A percentile compares a stretch with the other conserved stretches of the same genome.
Evolutionary conservation across 139 green algal species (phyloP).

Genomic region (Chlamydomonas sphaeroides): DNA sequence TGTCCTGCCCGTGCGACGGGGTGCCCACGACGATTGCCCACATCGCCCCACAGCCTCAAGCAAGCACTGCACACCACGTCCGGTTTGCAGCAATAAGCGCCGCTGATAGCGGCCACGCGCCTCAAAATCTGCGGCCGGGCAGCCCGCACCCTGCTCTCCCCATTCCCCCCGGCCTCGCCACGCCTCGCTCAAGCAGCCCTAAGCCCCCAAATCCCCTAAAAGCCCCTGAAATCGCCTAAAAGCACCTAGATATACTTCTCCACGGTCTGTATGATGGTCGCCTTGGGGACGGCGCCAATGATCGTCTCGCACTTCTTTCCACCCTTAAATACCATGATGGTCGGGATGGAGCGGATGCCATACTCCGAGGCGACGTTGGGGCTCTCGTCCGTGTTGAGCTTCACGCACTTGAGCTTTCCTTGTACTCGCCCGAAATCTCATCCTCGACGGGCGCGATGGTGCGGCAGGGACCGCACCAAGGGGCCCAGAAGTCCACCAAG

Average conservation of each 20-base stretch:
- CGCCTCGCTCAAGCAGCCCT: too few relatives aligned
- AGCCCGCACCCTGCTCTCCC: too few relatives aligned
- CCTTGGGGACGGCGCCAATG: constrained; percentile 97
- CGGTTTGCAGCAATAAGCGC: too few relatives aligned
- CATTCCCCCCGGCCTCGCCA: too few relatives aligned
- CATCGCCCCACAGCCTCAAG: too few relatives aligned
- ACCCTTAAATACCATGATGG: constrained; percentile 97
- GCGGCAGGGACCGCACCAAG: constrained; percentile 93
- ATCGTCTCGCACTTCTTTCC: constrained; percentile 98
- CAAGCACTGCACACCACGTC: too few relatives aligned
- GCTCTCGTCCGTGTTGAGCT: constrained; percentile 98
- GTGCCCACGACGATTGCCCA: too few relatives aligned
- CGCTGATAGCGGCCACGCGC: too few relatives aligned
- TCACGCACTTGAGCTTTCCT: constrained; percentile 75
- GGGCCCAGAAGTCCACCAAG: constrained; percentile 96
- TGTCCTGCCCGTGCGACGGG: too few relatives aligned
- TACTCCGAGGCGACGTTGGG: constrained; percentile 94
- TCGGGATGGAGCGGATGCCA: constrained; percentile 96
- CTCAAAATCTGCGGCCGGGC: too few relatives aligned
- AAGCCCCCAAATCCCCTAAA: too few relatives aligned
- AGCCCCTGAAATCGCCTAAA: too few relatives aligned
- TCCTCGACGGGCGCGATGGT: constrained; percentile 95
- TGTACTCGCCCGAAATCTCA: constrained; percentile 85
- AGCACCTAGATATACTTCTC: constrained; percentile 96
- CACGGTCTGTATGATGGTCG: constrained; percentile 86